Evolutionary conservation across 1,139 yeast genomes (phyloP).

Genomic region (Pichia kudriavzevii): DNA sequence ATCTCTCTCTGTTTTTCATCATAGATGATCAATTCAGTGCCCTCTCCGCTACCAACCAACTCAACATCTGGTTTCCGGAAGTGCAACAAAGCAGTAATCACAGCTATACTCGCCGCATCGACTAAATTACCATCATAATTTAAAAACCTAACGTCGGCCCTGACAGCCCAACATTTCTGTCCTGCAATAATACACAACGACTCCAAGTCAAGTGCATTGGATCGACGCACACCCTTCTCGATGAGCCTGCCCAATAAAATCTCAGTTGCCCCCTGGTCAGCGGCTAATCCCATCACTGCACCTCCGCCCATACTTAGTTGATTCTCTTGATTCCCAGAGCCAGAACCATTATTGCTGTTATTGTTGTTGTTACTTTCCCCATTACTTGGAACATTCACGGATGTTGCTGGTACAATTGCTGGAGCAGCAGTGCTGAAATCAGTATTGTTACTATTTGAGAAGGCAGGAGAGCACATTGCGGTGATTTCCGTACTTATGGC

Average conservation of each 20-base stretch:
- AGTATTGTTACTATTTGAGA: constrained; percentile 53
- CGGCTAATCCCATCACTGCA: constrained; percentile 15
- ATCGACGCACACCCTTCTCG: constrained; percentile 85
- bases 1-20: constrained; percentile 76
- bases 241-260: constrained; percentile 69
- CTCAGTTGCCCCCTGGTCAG: constrained; percentile 62
- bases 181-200: constrained; percentile 89
- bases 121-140: constrained; percentile 89
- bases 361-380: background rate
- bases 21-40: constrained; percentile 49
- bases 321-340: constrained; percentile 3
- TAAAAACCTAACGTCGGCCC: constrained; percentile 84
- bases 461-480: constrained; percentile 82
- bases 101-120: constrained; percentile 87
- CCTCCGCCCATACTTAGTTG: constrained; percentile 13
- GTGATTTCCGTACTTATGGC: constrained; percentile 77
- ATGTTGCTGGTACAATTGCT: constrained; percentile 12
- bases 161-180: constrained; percentile 77
- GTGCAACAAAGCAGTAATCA: constrained; percentile 77
- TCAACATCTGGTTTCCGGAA: constrained; percentile 79
- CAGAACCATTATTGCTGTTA: background rate
- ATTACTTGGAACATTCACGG: constrained; percentile 3
- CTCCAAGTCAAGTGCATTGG: constrained; percentile 86
- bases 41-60: constrained; percentile 48
- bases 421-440: constrained; percentile 16